Evolutionary conservation across 768 basidiomycete genomes (phyloP), one percentile per base, ranked within the genome.

Genomic region (Tylopilus felleus): DNA sequence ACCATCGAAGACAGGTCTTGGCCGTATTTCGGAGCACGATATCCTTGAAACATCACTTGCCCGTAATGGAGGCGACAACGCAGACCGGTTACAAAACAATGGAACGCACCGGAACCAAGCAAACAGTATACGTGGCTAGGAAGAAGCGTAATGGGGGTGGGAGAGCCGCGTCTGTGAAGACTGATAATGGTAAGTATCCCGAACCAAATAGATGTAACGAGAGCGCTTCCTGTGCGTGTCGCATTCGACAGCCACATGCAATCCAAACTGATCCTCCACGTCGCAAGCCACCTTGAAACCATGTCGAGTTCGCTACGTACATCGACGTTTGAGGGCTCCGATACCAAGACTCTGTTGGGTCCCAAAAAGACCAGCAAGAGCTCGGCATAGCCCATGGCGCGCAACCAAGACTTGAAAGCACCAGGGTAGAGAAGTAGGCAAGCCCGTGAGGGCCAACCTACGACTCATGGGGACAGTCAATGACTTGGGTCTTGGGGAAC

Each of bases 251-350:
- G 40, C 51, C 65, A 60, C 49, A 23, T 53, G 49, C 59, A 44
- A 51, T 60, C 59, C 66, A 53, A 40, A 22, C 56, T 56, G 58
- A 19, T 50, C 7, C 47, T 65, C 68, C 67, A 58, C 48, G 17
- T 53, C 51, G 59, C 71, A 62, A 64, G 31, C 60, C 66, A 65
- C 65, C 69, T 40, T 70, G 74, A 73, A 77, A 80, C 81, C 81
- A 82, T 75, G 77, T 63, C 66, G 65, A 64, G 78, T 79, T 80
- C 66, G 74, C 73, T 75, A 79, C 77, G 79, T 70, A 59, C 70
- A 68, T 71, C 74, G 70, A 71, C 78, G 74, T 75, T 83, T 82
- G 59, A 74, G 76, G 70, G 70, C 74, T 73, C 73, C 75, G 52
- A 61, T 74, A 61, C 63, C 57, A 52, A 58, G 52, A 45, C 52